A percentile compares a stretch with the other conserved stretches of the same genome.
These are phyloP conservation scores for Colletotrichum zoysiae DNA, from an alignment of 2,329 filamentous ascomycete genomes.

Conservation along the genomic window DNA sequence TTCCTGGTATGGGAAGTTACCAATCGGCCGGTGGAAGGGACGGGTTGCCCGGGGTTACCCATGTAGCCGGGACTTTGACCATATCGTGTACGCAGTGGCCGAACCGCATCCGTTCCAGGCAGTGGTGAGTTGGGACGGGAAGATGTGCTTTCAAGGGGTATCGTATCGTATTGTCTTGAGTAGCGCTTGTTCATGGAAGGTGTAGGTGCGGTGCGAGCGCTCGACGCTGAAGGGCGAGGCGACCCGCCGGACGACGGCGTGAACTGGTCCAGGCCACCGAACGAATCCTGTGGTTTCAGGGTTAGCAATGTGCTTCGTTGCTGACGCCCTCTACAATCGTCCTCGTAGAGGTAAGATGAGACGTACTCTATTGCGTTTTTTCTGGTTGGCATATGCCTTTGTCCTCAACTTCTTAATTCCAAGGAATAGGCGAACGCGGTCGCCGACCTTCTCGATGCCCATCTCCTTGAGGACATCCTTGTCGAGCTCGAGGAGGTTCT, in stretches of 20 bases:
- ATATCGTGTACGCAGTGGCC: constrained; percentile 69
- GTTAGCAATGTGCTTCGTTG: neutral
- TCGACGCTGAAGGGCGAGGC: constrained; percentile 70
- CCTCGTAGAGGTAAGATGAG: neutral
- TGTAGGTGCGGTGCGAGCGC: constrained; percentile 53
- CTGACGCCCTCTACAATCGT: neutral
- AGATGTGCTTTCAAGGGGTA: constrained; percentile 58
- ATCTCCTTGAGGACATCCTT: constrained; percentile 97
- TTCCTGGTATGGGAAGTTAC: constrained; percentile 80
- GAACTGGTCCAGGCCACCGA: constrained; percentile 80
- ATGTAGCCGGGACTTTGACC: constrained; percentile 63
- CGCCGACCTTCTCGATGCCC: constrained; percentile 97
- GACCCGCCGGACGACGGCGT: constrained; percentile 72
- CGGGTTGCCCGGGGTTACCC: constrained; percentile 68
- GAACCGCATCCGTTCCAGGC: constrained; percentile 65
- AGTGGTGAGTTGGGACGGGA: constrained; percentile 80
- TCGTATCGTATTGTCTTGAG: constrained; percentile 70
- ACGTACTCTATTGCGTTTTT: constrained; percentile 87
- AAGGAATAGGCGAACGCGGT: constrained; percentile 90
- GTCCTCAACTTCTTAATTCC: constrained; percentile 87
- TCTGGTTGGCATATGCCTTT: constrained; percentile 80
- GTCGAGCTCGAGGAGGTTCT: constrained; percentile 96
- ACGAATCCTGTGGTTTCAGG: constrained; percentile 75
- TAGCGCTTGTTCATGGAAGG: constrained; percentile 71
- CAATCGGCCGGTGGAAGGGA: constrained; percentile 72